Base-by-base conservation (phyloP, 148 eudicot genomes). In the Pouteria glomerata region DNA sequence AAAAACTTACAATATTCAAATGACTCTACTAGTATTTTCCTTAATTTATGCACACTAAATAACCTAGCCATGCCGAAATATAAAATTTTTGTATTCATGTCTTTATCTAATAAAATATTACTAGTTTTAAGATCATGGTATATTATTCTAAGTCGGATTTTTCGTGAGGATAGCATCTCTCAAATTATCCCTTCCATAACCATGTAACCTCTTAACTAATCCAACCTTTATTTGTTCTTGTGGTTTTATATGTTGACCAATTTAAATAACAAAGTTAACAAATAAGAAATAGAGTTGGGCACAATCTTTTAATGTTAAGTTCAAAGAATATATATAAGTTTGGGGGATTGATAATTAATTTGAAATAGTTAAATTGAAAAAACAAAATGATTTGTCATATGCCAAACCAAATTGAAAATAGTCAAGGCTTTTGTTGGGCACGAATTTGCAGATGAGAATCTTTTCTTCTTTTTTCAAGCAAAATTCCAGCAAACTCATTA, bases 1-100 rank as follows among this genome's bases (percentile, higher is more conserved):
- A 4, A 52, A 13, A 3, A 82, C 85, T 79, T 71, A 82, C 86
- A 72, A 79, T 59, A 81, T 83, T 3, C 86, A 81, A 8, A 68
- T 81, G 23, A 83, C 41, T 77, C 70, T 66, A 63, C 39, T 79
- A 7, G 85, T 76, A 31, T 69, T 68, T 26, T 64, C 80, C 10
- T 73, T 78, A 51, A 78, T 68, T 61, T 80, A 56, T 83, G 83
- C n/a, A 57, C 68, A 4, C 51, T 30, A 73, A 79, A 70, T 1
- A 83, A 44, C 55, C 51, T 83, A 0, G 83, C 86, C 66, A 76
- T 45, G 42, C 82, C 85, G 24, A 82, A 82, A 66, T 78, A 74
- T 15, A 79, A 65, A 50, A 78, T 56, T 37, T 79, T 83, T 0
- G 86, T 81, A n/a, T 27, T 74, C 78, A 79, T 69, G 6, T 76